phyloP scores from a whole-genome alignment of 2,329 filamentous ascomycete genomes.

The Aureobasidium sp. region DNA sequence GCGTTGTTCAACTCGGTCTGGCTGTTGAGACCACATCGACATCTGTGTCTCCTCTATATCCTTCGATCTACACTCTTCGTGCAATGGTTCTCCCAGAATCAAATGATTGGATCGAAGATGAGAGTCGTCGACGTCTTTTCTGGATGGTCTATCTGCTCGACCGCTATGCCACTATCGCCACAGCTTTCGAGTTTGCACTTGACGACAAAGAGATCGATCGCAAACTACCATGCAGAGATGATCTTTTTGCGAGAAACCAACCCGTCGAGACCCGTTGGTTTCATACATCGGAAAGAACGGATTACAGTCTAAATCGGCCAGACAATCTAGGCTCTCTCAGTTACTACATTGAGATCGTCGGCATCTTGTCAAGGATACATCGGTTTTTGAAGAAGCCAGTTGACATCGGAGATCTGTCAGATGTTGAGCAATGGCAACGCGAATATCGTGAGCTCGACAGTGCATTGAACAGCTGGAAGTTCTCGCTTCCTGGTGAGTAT shows the following conservation, averaged over 20 bases:
- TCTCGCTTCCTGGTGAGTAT: constrained; percentile 72
- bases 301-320: constrained; percentile 52
- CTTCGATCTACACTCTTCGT: constrained; percentile 81
- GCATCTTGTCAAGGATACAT: constrained; percentile 80
- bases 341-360: constrained; percentile 83
- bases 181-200: constrained; percentile 87
- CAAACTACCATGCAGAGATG: constrained; percentile 76
- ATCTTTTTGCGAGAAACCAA: constrained; percentile 75
- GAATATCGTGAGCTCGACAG: constrained; percentile 79
- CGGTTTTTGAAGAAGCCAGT: constrained; percentile 82
- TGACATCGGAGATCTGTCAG: constrained; percentile 72
- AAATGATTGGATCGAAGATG: constrained; percentile 80
- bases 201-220: constrained; percentile 86
- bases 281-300: constrained; percentile 33
- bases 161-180: constrained; percentile 81
- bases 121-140: constrained; percentile 74
- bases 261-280: constrained; percentile 83
- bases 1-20: constrained; percentile 78
- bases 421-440: constrained; percentile 84
- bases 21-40: constrained; percentile 75
- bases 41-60: constrained; percentile 66
- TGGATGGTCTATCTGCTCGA: constrained; percentile 94
- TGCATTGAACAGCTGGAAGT: constrained; percentile 74
- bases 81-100: constrained; percentile 79
- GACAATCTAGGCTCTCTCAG: constrained; percentile 83